These are phyloP conservation scores for Staphylotrichum tortipilum DNA, from an alignment of 495 filamentous ascomycete species.

Conservation along the genomic window DNA sequence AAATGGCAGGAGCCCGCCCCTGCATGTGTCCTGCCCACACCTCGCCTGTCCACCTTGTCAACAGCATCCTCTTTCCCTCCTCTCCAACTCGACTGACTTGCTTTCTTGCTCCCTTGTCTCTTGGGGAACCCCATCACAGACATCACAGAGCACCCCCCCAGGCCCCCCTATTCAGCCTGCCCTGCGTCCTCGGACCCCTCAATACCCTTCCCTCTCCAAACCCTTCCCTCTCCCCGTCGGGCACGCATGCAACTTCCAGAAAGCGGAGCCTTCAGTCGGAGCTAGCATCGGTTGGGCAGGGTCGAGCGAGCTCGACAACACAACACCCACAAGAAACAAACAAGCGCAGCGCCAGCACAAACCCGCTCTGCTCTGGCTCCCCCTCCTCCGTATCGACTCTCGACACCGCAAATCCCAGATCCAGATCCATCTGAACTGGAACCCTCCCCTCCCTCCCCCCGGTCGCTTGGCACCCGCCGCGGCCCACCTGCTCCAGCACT, in stretches of 20 bases:
- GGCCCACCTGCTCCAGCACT: not conserved
- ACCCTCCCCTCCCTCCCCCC: not conserved
- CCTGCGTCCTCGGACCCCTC: too few species aligned
- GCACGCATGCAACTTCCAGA: not conserved
- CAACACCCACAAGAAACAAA: too few species aligned
- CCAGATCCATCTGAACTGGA: conserved; percentile 9
- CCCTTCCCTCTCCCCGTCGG: too few species aligned
- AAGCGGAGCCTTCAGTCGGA: conserved; percentile 6
- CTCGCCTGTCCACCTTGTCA: not conserved
- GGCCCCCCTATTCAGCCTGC: too few species aligned
- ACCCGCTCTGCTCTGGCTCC: too few species aligned
- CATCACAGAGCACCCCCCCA: too few species aligned
- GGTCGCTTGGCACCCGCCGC: not conserved
- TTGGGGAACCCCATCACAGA: too few species aligned
- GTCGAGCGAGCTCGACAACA: not conserved
- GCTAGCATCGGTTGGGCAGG: conserved; percentile 5
- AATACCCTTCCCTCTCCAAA: too few species aligned
- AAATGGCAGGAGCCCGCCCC: not conserved
- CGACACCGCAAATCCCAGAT: conserved; percentile 4
- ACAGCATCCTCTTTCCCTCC: not conserved
- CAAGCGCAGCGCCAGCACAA: too few species aligned
- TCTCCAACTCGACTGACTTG: not conserved
- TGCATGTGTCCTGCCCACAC: not conserved
- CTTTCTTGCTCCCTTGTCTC: not conserved
- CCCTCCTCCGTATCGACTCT: too few species aligned